Percentiles rank a stretch among this genome's conserved stretches.
These are phyloP conservation scores for Aspergillus uvarum DNA, from an alignment of 2,329 filamentous ascomycete genomes.

Conservation along the genomic window DNA sequence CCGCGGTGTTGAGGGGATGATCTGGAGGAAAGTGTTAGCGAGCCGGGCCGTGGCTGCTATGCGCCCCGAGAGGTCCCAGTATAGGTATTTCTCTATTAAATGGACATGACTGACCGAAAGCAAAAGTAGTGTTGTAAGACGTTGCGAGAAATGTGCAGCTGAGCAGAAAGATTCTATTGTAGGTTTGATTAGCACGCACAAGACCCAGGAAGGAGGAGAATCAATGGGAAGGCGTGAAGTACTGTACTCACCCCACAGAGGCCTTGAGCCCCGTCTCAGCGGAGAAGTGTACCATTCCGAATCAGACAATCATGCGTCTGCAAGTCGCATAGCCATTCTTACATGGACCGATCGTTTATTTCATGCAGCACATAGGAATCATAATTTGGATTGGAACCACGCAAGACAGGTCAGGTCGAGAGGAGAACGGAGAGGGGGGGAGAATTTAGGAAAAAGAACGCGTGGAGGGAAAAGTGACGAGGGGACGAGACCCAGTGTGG, in stretches of 20 bases:
- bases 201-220: not conserved
- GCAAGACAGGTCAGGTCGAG: conserved; percentile 1
- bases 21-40: conserved; percentile 34
- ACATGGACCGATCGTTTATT: conserved; percentile 6
- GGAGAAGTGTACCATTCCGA: conserved; percentile 29
- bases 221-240: not conserved
- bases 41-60: not conserved
- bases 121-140: conserved; percentile 40
- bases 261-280: conserved; percentile 33
- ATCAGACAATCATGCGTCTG: conserved; percentile 16
- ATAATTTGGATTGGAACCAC: conserved; percentile 2
- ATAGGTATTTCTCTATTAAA: not conserved
- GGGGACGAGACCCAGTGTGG: not conserved
- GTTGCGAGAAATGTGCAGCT: conserved; percentile 36
- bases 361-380: conserved; percentile 8
- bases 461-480: not conserved
- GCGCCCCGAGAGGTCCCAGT: not conserved
- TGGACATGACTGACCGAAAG: conserved; percentile 35
- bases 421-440: not conserved
- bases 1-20: conserved; percentile 46
- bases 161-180: conserved; percentile 32
- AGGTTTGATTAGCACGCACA: conserved; percentile 20
- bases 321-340: conserved; percentile 16
- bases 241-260: conserved; percentile 32
- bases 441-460: not conserved